Evolutionary conservation across 306 rosid genomes (phyloP).

Genomic region (Vicia villosa): DNA sequence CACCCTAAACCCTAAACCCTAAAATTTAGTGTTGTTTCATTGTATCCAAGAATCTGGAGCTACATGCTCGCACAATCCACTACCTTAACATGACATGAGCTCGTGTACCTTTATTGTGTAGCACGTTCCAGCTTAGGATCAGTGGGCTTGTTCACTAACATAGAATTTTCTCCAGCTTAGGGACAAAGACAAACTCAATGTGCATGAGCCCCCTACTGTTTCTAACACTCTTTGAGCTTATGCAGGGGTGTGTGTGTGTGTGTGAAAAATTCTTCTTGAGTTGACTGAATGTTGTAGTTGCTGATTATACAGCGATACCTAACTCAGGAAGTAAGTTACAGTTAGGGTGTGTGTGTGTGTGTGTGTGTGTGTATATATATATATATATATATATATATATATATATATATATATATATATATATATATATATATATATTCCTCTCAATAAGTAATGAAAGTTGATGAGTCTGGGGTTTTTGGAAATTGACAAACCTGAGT

Average conservation of each 20-base stretch:
- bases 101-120: neutral
- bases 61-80: neutral
- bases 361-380: too few relatives aligned
- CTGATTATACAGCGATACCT: neutral
- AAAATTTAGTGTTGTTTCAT: neutral
- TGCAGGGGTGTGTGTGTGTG: neutral
- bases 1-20: too few relatives aligned
- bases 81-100: neutral
- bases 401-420: too few relatives aligned
- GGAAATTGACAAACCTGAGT: conserved; percentile 72
- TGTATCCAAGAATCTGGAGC: neutral
- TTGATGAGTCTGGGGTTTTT: neutral
- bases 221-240: neutral
- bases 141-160: neutral
- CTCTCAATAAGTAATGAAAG: conserved; percentile 19
- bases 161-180: neutral
- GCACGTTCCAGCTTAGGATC: neutral
- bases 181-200: neutral
- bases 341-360: too few relatives aligned
- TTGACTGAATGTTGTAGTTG: neutral
- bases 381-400: too few relatives aligned
- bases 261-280: neutral
- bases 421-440: neutral
- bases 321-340: neutral
- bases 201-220: neutral